Percentiles rank a stretch among this genome's conserved stretches.
Conservation (phyloP, 345 rosid species). For the Ailanthus altissimus region DNA sequence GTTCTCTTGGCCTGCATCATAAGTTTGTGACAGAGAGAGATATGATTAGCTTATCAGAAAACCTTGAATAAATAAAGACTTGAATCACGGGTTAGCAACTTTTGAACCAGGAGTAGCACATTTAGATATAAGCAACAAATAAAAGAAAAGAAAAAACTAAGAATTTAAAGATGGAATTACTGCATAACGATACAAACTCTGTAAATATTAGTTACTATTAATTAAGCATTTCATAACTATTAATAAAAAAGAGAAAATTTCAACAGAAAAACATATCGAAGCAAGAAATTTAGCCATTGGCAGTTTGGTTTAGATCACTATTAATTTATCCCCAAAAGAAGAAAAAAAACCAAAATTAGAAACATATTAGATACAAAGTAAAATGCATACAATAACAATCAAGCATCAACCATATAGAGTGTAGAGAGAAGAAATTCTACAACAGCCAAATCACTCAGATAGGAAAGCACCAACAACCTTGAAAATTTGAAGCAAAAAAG, state of each 20-base stretch:
- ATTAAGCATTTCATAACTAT: background rate
- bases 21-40: background rate
- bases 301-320: background rate
- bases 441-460: background rate
- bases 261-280: background rate
- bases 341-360: background rate
- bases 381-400: background rate
- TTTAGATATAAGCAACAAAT: background rate
- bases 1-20: constrained; percentile 4
- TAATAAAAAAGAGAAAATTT: background rate
- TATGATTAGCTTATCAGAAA: background rate
- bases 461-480: background rate
- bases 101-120: background rate
- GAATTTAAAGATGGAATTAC: background rate
- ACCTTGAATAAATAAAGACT: background rate
- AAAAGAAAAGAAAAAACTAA: no score
- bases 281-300: background rate
- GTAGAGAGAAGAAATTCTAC: background rate
- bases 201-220: background rate
- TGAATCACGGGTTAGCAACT: background rate
- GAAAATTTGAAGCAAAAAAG: background rate
- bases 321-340: background rate
- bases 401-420: background rate
- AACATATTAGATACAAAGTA: background rate
- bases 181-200: background rate